Evolutionary conservation across 805 yeast genomes (phyloP).

Genomic region (Pichia rugopelliculosa): DNA sequence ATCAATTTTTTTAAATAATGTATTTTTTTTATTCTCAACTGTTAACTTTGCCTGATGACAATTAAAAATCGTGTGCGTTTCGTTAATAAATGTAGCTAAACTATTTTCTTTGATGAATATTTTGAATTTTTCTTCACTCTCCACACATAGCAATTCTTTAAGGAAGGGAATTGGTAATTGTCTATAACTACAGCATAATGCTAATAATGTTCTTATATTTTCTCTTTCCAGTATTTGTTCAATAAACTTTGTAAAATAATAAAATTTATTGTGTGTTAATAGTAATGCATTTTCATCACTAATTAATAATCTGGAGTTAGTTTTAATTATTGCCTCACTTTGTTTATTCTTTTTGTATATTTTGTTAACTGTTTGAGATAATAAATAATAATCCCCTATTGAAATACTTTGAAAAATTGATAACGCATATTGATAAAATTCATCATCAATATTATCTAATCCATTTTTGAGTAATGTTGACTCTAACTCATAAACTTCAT

Average conservation of each 20-base stretch:
- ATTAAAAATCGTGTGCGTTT: slow-evolving; percentile 18
- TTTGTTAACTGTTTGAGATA: slow-evolving; percentile 37
- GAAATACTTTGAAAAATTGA: slow-evolving; percentile 28
- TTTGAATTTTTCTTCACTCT: slow-evolving; percentile 32
- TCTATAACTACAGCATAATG: slow-evolving; percentile 51
- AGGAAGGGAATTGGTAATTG: slow-evolving; percentile 29
- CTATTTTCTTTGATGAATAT: slow-evolving; percentile 37
- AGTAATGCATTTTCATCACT: slow-evolving; percentile 14
- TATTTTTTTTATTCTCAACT: slow-evolving; percentile 21
- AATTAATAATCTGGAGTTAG: slow-evolving; percentile 1
- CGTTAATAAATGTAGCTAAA: slow-evolving; percentile 27
- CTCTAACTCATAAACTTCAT: slow-evolving; percentile 44
- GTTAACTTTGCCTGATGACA: slow-evolving; percentile 19
- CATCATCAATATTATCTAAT: slow-evolving; percentile 10
- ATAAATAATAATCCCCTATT: slow-evolving; percentile 43
- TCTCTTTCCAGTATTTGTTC: slow-evolving; percentile 47
- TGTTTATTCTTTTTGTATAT: slow-evolving; percentile 23
- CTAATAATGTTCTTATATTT: slow-evolving; percentile 47
- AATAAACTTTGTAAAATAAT: slow-evolving; percentile 31
- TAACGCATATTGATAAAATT: slow-evolving; percentile 29
- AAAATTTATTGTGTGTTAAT: slow-evolving; percentile 17
- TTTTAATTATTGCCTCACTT: neutral
- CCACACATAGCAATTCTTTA: slow-evolving; percentile 13
- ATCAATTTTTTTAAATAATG: slow-evolving; percentile 55
- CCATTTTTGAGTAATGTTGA: slow-evolving; percentile 15